Evolutionary conservation across 306 rosid species (phyloP), one percentile per base, ranked within the genome.

Genomic region (Amphicarpaea edgeworthii): DNA sequence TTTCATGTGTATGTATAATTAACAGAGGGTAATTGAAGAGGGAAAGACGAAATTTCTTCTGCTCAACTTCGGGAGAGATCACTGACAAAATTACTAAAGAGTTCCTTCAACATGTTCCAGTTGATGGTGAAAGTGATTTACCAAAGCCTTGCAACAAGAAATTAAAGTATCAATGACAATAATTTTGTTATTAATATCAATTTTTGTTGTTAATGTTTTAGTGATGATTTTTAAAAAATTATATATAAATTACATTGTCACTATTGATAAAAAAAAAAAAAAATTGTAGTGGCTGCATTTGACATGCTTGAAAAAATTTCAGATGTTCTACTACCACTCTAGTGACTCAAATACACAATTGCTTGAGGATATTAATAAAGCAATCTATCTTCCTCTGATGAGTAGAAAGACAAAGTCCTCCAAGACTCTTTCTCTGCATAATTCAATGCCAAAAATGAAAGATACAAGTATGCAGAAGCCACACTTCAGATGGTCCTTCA

Each of bases 11-110:
- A 21, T 20, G 21, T 4, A 4, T n/a, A n/a, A n/a, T n/a, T n/a
- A n/a, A 49, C 87, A 84, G 87, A 84, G 37, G 75, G 88, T 72
- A 77, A 68, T 42, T 45, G 21, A 24, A 7, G 84, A 77, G n/a
- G 83, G 83, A 7, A 77, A 58, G 23, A 9, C 26, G 26, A 84
- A 84, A 70, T 72, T 26, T 1, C 55, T 81, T 61, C 23, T n/a
- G 30, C 24, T 81, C n/a, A 51, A 60, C 60, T 50, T 37, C 17
- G 41, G 59, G 75, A 54, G 81, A 73, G 15, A 66, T 77, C 24
- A 30, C 80, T 3, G 61, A 24, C 9, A 62, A 68, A 37, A 73
- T 42, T 65, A 61, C 37, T 23, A 62, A 76, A 54, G 83, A 84
- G 67, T 61, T 81, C 1, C 57, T 84, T 15, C 24, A 61, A 30